Evolutionary conservation across 345 rosid species (phyloP), one percentile per base, ranked within the genome.

Genomic region (Anastatica hierochuntica): DNA sequence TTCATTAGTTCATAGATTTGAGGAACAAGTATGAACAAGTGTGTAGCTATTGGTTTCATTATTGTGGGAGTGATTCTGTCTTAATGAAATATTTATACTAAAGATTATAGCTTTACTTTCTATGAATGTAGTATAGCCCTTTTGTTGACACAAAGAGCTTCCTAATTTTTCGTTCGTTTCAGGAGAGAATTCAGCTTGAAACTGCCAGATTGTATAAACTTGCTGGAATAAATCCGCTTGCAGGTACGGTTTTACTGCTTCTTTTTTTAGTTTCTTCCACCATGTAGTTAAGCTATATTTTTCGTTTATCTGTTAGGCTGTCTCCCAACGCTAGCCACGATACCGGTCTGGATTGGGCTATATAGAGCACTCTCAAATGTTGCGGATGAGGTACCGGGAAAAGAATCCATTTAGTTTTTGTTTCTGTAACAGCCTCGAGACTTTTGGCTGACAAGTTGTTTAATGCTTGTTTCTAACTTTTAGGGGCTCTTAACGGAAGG

Each of bases 281-380:
- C 40, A 2, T 56, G 11, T 33, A n/a, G 16, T 49, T 24, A 14
- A 66, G 31, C 53, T 44, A 16, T 30, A 13, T 20, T 14, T 60
- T 67, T 10, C 15, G 13, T 15, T 66, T 3, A 43, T 30, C 8
- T 45, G 11, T 26, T 64, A 92, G 98, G 98, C 31, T 84, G 96
- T 62, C 73, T 92, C 31, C 98, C 96, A 34, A 92, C 98, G 4
- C 95, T 92, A 68, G 96, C 90, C 10, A 92, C 98, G 2, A 88
- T 92, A 66, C 98, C 96, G 2, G 92, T 88, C 20, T 92, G 98
- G 96, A 84, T 92, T 66, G 98, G 98, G 40, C 74, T 92, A 14
- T 92, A 92, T 63, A 81, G 98, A 75, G 98, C 98, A 64, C 92
- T 92, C 65, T 92, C 96, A 23, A 87, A 92, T 60, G 98, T 92